Evolutionary conservation across 2,329 filamentous ascomycete species (phyloP).

Genomic region (Juglanconis juglandina): DNA sequence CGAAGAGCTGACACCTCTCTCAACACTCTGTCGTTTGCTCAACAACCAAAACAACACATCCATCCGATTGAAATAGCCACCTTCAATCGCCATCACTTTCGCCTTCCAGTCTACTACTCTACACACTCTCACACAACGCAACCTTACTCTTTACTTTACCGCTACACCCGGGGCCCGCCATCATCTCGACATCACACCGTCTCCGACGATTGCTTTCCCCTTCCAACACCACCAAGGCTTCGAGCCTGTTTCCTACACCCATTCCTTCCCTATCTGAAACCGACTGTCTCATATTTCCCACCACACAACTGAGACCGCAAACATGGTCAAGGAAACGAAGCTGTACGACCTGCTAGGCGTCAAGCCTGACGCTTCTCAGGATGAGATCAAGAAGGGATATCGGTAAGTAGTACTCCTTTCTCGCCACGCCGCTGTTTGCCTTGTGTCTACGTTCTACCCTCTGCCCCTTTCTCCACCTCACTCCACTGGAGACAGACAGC

Average conservation of each 20-base stretch:
- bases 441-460: neutral
- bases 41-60: neutral
- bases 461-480: neutral
- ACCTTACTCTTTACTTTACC: too few relatives aligned
- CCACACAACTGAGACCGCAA: conserved; percentile 26
- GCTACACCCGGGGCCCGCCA: too few relatives aligned
- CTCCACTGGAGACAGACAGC: conserved; percentile 17
- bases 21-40: neutral
- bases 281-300: neutral
- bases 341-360: conserved; percentile 85
- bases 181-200: neutral
- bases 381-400: conserved; percentile 97
- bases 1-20: neutral
- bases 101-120: neutral
- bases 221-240: conserved; percentile 1
- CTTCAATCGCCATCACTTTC: neutral
- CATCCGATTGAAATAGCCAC: neutral
- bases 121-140: conserved; percentile 6
- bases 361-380: conserved; percentile 76
- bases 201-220: conserved; percentile 2
- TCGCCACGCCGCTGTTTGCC: neutral
- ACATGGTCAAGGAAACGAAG: conserved; percentile 92
- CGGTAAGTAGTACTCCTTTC: conserved; percentile 51
- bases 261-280: neutral
- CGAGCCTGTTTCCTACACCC: conserved; percentile 1